phyloP scores from a whole-genome alignment of 352 stramenopile genomes.

The Pythium diclinum region DNA sequence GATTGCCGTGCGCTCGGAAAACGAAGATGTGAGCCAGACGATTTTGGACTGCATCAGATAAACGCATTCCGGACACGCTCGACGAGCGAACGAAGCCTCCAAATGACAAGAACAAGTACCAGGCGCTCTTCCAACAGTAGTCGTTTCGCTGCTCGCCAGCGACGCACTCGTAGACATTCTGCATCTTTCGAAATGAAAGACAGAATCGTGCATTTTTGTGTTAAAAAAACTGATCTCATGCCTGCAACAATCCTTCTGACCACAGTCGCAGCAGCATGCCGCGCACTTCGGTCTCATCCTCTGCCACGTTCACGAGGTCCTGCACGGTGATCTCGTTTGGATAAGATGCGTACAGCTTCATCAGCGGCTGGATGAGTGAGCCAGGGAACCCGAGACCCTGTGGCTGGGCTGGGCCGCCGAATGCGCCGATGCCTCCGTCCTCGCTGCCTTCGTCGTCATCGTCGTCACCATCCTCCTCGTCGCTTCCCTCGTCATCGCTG shows the following conservation, averaged over 20 bases:
- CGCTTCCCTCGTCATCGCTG: slow-evolving; percentile 25
- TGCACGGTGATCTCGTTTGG: slow-evolving; percentile 32
- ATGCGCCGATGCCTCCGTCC: slow-evolving; percentile 29
- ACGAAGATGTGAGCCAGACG: slow-evolving; percentile 92
- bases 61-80: slow-evolving; percentile 12
- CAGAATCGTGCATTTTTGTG: slow-evolving; percentile 40
- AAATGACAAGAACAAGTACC: background rate
- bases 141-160: background rate
- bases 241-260: slow-evolving; percentile 63
- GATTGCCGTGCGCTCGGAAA: slow-evolving; percentile 96
- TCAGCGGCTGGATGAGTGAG: slow-evolving; percentile 50
- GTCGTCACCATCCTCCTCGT: slow-evolving; percentile 29
- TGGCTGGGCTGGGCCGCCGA: slow-evolving; percentile 41
- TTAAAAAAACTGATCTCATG: slow-evolving; percentile 19
- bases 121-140: background rate
- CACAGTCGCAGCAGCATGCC: slow-evolving; percentile 82
- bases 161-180: slow-evolving; percentile 21
- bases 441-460: slow-evolving; percentile 29
- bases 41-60: slow-evolving; percentile 97
- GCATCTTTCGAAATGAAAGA: slow-evolving; percentile 28
- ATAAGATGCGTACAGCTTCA: slow-evolving; percentile 70
- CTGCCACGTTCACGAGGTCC: slow-evolving; percentile 37
- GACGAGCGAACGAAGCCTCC: background rate
- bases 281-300: slow-evolving; percentile 61
- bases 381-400: slow-evolving; percentile 64